phyloP scores from a whole-genome alignment of 129 eudicot species.

The Dittrichia graveolens region DNA sequence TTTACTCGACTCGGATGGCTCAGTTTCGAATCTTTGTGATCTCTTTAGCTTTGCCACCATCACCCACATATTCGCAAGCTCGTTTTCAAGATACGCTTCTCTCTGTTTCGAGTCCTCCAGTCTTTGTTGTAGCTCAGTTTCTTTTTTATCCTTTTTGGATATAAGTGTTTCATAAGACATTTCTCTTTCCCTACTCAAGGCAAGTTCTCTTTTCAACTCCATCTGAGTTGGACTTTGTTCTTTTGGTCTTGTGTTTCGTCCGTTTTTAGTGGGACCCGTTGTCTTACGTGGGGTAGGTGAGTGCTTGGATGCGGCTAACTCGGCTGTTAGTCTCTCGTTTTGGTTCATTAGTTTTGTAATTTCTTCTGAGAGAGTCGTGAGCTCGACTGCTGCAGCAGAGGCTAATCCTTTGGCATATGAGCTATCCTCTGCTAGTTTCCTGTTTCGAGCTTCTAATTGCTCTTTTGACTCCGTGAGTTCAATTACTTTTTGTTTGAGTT shows the following conservation, averaged over 20 bases:
- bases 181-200: conserved; percentile 78
- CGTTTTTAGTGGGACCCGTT: conserved; percentile 46
- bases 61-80: conserved; percentile 99
- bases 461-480: conserved; percentile 62
- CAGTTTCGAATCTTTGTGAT: conserved; percentile 66
- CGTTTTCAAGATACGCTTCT: conserved; percentile 96
- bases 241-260: conserved; percentile 54
- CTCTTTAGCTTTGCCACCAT: conserved; percentile 84
- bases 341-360: conserved; percentile 95
- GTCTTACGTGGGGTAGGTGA: conserved; percentile 54
- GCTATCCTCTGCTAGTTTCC: conserved; percentile 89
- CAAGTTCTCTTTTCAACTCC: conserved; percentile 75
- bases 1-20: conserved; percentile 50
- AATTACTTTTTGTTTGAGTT: conserved; percentile 56
- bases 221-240: conserved; percentile 55
- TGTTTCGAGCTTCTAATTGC: conserved; percentile 69
- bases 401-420: conserved; percentile 97
- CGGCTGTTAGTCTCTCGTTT: conserved; percentile 57
- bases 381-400: conserved; percentile 97
- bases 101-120: conserved; percentile 84
- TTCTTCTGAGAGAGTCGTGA: conserved; percentile 89
- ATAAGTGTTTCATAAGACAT: conserved; percentile 65
- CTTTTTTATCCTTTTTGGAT: conserved; percentile 64
- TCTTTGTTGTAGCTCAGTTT: conserved; percentile 64
- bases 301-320: conserved; percentile 59